Conservation (phyloP, 2,329 filamentous ascomycete genomes). For the Phialophora verrucosa region DNA sequence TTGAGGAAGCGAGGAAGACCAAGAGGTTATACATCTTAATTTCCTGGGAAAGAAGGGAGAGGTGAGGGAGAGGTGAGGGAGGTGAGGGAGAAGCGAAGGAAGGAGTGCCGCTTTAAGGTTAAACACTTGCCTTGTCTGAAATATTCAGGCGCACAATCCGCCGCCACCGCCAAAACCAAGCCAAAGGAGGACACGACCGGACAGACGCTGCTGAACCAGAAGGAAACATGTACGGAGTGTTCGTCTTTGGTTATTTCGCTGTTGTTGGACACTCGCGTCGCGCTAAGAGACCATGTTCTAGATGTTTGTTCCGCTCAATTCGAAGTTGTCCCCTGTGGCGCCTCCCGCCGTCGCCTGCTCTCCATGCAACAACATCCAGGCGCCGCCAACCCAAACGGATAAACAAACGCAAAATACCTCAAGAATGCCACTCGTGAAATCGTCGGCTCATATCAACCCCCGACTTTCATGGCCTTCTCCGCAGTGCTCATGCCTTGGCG, state of each 20-base stretch:
- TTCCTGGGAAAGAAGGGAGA: not conserved
- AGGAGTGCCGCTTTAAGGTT: slow-evolving; percentile 9
- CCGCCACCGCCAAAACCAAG: slow-evolving; percentile 1
- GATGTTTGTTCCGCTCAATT: not conserved
- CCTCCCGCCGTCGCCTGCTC: not conserved
- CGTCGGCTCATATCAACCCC: slow-evolving; percentile 20
- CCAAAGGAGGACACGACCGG: not conserved
- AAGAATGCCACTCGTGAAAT: not conserved
- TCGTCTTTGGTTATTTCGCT: not conserved
- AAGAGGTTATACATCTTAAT: not conserved
- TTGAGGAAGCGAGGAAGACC: slow-evolving; percentile 3
- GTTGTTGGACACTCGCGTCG: not conserved
- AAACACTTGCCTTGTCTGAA: slow-evolving; percentile 11
- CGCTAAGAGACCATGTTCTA: slow-evolving; percentile 1
- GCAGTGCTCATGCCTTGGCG: slow-evolving; percentile 17
- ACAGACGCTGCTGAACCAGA: not conserved
- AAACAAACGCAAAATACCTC: not conserved
- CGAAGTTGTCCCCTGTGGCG: not conserved
- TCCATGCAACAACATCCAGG: not conserved
- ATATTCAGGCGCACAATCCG: slow-evolving; percentile 7
- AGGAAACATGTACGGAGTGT: not conserved
- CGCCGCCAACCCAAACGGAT: not conserved
- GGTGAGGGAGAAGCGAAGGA: not conserved
- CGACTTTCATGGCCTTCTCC: slow-evolving; percentile 34
- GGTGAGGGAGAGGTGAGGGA: not conserved